Evolutionary conservation across 2,329 filamentous ascomycete species (phyloP).

Genomic region (Taxawa tesnikishii): DNA sequence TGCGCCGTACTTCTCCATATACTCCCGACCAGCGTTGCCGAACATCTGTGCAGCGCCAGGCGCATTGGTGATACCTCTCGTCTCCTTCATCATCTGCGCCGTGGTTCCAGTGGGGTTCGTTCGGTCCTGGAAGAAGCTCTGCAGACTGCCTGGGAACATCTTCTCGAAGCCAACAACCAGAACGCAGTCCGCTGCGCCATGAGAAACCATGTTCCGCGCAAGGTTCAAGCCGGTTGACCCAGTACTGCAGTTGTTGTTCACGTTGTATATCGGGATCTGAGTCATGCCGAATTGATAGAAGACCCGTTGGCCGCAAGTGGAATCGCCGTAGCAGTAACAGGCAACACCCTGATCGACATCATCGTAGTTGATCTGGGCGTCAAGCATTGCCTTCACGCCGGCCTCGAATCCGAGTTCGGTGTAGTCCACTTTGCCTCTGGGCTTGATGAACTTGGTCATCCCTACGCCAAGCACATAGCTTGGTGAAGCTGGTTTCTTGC

Average conservation of each 20-base stretch:
- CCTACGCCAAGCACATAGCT: slow-evolving; percentile 92
- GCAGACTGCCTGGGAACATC: slow-evolving; percentile 86
- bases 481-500: slow-evolving; percentile 33
- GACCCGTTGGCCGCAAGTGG: slow-evolving; percentile 86
- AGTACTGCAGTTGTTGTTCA: slow-evolving; percentile 97
- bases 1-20: slow-evolving; percentile 92
- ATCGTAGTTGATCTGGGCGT: slow-evolving; percentile 87
- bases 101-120: slow-evolving; percentile 66
- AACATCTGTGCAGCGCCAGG: slow-evolving; percentile 88
- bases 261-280: slow-evolving; percentile 89
- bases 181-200: slow-evolving; percentile 76
- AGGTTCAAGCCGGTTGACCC: slow-evolving; percentile 85
- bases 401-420: slow-evolving; percentile 90
- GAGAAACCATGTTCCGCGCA: slow-evolving; percentile 64
- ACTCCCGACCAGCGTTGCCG: slow-evolving; percentile 84
- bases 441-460: slow-evolving; percentile 99
- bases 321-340: slow-evolving; percentile 98
- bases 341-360: slow-evolving; percentile 89
- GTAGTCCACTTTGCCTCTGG: slow-evolving; percentile 86
- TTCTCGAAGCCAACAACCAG: slow-evolving; percentile 95
- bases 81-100: slow-evolving; percentile 68
- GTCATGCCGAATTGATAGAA: slow-evolving; percentile 99
- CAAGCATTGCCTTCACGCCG: slow-evolving; percentile 71
- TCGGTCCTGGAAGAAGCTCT: slow-evolving; percentile 74
- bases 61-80: slow-evolving; percentile 67